phyloP scores from a whole-genome alignment of 2,329 filamentous ascomycete species.

The Hypoxylon sp. region DNA sequence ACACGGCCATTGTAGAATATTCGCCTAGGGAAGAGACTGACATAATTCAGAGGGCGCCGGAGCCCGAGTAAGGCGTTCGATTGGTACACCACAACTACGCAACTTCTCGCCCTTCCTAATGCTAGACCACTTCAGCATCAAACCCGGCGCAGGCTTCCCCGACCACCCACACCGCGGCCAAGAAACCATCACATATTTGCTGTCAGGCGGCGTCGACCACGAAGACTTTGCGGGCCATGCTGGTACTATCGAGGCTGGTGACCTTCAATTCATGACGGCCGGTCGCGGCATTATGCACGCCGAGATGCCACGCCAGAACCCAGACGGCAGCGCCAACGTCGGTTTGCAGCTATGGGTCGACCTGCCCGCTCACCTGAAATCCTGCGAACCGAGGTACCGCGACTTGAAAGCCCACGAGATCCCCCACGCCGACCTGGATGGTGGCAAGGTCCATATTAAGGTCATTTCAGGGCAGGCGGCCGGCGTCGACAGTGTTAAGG shows the following conservation, averaged over 20 bases:
- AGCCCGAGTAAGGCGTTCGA: conserved; percentile 86
- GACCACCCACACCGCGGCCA: conserved; percentile 89
- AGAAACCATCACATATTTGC: conserved; percentile 76
- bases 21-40: neutral
- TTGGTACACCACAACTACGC: conserved; percentile 85
- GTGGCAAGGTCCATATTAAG: conserved; percentile 83
- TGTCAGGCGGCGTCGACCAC: conserved; percentile 73
- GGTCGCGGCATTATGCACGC: conserved; percentile 93
- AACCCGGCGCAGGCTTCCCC: conserved; percentile 87
- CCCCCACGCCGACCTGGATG: conserved; percentile 78
- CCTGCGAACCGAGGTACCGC: conserved; percentile 91
- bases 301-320: conserved; percentile 89
- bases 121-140: conserved; percentile 92
- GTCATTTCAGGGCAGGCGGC: conserved; percentile 90
- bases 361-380: conserved; percentile 84
- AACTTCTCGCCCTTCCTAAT: conserved; percentile 96
- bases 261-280: conserved; percentile 98
- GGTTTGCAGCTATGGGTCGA: conserved; percentile 98
- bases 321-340: conserved; percentile 82
- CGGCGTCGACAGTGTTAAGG: conserved; percentile 87
- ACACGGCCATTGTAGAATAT: neutral
- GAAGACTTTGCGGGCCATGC: conserved; percentile 61
- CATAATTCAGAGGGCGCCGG: conserved; percentile 80
- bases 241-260: conserved; percentile 88
- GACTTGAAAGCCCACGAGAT: conserved; percentile 87